These are phyloP conservation scores for Diplodia mutila DNA, from an alignment of 2,329 filamentous ascomycete genomes.

Conservation along the genomic window DNA sequence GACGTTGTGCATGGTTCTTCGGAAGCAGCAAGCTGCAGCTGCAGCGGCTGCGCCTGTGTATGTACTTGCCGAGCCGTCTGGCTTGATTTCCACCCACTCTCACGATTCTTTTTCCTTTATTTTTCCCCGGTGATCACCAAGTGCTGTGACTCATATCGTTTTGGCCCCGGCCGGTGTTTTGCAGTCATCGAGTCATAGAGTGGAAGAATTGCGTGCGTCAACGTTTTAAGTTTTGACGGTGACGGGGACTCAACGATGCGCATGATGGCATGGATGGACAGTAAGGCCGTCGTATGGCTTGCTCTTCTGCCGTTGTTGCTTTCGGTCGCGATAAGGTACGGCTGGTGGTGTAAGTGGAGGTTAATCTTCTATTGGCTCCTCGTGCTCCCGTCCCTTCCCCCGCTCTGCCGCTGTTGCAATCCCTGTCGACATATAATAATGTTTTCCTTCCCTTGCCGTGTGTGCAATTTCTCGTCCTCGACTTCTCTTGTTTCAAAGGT, in stretches of 20 bases:
- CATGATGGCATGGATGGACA: background rate
- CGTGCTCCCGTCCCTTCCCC: background rate
- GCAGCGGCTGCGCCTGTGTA: background rate
- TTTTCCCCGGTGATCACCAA: background rate
- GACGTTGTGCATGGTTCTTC: background rate
- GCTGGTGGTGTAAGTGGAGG: constrained; percentile 6
- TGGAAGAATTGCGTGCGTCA: no score
- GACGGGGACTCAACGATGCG: background rate
- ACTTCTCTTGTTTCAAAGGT: no score
- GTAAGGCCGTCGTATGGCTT: background rate
- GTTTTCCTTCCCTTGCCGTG: background rate
- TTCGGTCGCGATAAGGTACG: background rate
- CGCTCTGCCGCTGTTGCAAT: background rate
- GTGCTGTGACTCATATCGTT: background rate
- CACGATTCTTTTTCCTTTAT: no score
- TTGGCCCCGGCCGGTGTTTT: background rate
- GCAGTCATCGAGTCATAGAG: background rate
- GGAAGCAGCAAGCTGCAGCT: background rate
- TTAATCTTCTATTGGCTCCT: background rate
- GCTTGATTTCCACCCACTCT: background rate
- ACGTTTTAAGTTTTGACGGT: no score
- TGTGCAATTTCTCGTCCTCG: no score
- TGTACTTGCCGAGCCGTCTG: background rate
- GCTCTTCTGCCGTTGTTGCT: constrained; percentile 5
- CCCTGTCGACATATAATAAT: constrained; percentile 5